These are phyloP conservation scores for Schizophyllum commune DNA, from an alignment of 1,284 basidiomycete species.

Conservation along the genomic window DNA sequence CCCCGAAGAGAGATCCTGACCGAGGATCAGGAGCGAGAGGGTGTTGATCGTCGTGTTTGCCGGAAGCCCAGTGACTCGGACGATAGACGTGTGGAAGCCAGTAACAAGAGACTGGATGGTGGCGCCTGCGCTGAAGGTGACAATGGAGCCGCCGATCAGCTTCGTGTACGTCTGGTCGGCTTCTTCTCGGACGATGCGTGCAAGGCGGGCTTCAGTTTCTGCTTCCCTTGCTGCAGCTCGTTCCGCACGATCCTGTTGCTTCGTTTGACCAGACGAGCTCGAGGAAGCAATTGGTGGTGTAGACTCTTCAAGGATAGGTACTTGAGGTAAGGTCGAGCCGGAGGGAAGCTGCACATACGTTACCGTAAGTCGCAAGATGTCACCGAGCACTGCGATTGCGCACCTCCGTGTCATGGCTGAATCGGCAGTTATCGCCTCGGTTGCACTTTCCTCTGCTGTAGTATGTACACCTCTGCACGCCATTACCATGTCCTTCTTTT, in stretches of 20 bases:
- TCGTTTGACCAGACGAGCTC: background rate
- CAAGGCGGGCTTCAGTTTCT: background rate
- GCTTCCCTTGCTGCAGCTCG: background rate
- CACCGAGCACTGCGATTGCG: background rate
- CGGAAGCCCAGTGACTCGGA: constrained; percentile 14
- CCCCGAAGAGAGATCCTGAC: constrained; percentile 13
- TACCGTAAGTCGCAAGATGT: background rate
- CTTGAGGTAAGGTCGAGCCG: background rate
- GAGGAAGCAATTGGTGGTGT: background rate
- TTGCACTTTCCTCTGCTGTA: background rate
- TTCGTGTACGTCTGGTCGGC: constrained; percentile 12
- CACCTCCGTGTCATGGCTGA: background rate
- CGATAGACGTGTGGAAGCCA: constrained; percentile 14
- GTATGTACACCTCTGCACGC: background rate
- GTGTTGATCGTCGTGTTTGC: constrained; percentile 9
- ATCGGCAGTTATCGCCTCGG: background rate
- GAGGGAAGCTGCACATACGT: background rate
- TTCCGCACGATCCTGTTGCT: background rate
- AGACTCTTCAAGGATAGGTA: background rate
- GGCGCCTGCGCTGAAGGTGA: constrained; percentile 17
- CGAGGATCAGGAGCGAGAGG: constrained; percentile 14
- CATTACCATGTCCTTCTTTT: background rate
- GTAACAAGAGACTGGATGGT: constrained; percentile 13
- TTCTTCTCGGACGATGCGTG: constrained; percentile 10
- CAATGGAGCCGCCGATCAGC: constrained; percentile 13